phyloP scores from a whole-genome alignment of 2,329 filamentous ascomycete genomes.

The Trichoderma semiorbis region DNA sequence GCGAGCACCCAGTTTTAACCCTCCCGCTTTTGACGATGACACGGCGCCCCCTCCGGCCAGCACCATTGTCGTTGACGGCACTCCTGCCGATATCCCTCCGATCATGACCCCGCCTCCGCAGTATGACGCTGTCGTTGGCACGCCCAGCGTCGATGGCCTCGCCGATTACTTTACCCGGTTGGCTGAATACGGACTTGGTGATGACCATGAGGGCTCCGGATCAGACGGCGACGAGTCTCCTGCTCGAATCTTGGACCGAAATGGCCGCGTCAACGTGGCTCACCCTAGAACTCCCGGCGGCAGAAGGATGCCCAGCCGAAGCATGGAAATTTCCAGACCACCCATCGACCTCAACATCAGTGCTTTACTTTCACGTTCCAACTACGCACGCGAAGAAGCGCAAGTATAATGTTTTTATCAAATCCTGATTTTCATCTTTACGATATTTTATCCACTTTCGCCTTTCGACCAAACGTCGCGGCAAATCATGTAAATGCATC shows the following conservation, averaged over 20 bases:
- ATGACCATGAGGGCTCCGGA: conserved; percentile 36
- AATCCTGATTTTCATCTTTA: background rate
- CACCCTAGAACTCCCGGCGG: conserved; percentile 55
- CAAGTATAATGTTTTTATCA: background rate
- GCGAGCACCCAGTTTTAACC: conserved; percentile 80
- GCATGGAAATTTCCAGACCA: conserved; percentile 51
- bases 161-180: conserved; percentile 85
- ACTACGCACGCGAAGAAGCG: background rate
- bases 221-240: conserved; percentile 44
- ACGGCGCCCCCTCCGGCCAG: conserved; percentile 36
- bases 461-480: background rate
- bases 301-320: conserved; percentile 51
- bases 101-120: conserved; percentile 78
- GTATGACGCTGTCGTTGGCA: conserved; percentile 75
- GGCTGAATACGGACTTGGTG: conserved; percentile 61
- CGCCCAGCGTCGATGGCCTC: conserved; percentile 62
- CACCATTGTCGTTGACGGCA: conserved; percentile 18
- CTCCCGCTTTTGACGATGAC: conserved; percentile 81
- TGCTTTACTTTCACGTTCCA: conserved; percentile 19
- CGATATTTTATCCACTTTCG: background rate
- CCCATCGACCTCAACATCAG: conserved; percentile 28
- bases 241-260: conserved; percentile 46
- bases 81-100: conserved; percentile 18
- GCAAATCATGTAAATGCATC: background rate
- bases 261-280: conserved; percentile 55